Base-by-base conservation (phyloP, 192 early-diverging fungal species). In the Coemansia sp. region DNA sequence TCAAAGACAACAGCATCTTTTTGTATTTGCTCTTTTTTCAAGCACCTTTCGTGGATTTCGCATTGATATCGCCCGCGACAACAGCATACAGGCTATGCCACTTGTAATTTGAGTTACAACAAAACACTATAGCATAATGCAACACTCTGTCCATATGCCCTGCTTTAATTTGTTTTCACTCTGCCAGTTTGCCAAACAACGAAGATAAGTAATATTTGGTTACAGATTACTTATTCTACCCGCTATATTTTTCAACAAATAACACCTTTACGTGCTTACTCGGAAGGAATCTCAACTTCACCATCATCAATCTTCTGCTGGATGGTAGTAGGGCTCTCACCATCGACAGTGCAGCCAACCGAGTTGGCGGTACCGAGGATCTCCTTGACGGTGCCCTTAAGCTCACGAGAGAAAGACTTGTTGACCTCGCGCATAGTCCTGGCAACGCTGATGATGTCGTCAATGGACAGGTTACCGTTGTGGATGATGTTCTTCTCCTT, bases 401-500 rank as follows among this genome's bases (percentile, higher is more conserved):
- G 88, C 84, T 93, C 91, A 85, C 95, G 94, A 69, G 97, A 93
- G 66, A 91, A 75, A 59, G 96, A 98, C 92, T 97, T 99, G 89
- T 81, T 79, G 33, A 77, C 84, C 66, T 75, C 75, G 53, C 92
- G 91, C 93, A 99, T 95, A 80, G 88, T 93, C 76, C 93, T 93
- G 74, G 97, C 97, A 80, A 99, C 89, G 71, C 96, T 95, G 75
- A 96, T 91, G 64, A 99, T 88, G 63, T 95, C 91, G 81, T 97
- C 91, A 43, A 99, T 77, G 62, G 93, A 85, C 77, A 99, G 86
- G 91, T 99, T 99, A 71, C 97, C 97, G 77, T 78, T 87, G 89
- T 98, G 96, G 87, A 95, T 90, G 84, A 98, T 95, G 93, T 99
- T 99, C 93, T 99, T 99, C 85, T 99, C 97, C 94, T 99, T 99